A percentile compares a stretch with the other conserved stretches of the same genome.
Conservation (phyloP, 345 rosid species). For the Salix viminalis region DNA sequence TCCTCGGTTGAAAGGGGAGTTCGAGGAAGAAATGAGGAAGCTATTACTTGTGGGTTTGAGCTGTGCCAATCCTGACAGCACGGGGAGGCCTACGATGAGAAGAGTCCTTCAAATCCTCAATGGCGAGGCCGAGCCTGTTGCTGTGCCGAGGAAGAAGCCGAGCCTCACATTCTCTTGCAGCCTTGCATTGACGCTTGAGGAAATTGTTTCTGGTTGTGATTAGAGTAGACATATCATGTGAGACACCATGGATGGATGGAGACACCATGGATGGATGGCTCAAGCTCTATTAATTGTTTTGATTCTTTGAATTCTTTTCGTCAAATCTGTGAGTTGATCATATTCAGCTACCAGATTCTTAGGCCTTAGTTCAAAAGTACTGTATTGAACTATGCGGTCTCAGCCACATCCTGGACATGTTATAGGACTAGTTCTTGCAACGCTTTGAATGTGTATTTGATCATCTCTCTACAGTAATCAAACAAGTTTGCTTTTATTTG, state of each 20-base stretch:
- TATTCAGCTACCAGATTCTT: conserved; percentile 18
- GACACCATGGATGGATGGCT: background rate
- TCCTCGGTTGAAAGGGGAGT: conserved; percentile 55
- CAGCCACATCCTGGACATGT: background rate
- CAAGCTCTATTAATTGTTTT: conserved; percentile 26
- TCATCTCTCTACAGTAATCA: background rate
- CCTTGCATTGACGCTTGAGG: conserved; percentile 55
- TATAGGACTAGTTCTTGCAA: background rate
- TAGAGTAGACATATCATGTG: conserved; percentile 14
- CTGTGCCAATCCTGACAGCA: conserved; percentile 80
- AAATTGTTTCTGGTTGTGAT: conserved; percentile 71
- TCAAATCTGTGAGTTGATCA: conserved; percentile 8
- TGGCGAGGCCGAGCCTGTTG: conserved; percentile 50
- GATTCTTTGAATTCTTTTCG: conserved; percentile 26
- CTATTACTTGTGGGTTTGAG: conserved; percentile 73
- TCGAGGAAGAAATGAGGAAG: conserved; percentile 69
- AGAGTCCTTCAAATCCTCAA: conserved; percentile 79
- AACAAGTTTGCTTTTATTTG: background rate
- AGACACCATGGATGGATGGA: background rate
- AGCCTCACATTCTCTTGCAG: conserved; percentile 65
- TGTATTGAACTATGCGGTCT: conserved; percentile 52
- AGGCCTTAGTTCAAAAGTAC: conserved; percentile 52
- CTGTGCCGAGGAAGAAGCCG: conserved; percentile 71
- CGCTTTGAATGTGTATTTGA: background rate
- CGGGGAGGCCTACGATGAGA: conserved; percentile 74